A percentile compares a stretch with the other conserved stretches of the same genome.
phyloP scores from a whole-genome alignment of 2,329 filamentous ascomycete species.

The Thelonectria olida region DNA sequence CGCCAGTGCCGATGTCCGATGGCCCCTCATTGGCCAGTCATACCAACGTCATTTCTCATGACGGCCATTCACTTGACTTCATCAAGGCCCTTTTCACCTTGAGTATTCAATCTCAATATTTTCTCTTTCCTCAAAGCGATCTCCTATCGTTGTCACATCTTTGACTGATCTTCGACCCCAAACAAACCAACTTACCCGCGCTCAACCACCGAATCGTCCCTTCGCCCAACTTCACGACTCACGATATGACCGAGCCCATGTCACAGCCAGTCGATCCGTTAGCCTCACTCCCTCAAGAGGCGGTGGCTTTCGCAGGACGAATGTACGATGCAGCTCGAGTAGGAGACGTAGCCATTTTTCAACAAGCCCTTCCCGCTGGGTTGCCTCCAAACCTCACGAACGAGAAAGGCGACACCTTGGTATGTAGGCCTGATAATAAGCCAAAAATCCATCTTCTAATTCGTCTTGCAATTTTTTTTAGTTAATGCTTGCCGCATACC shows the following conservation, averaged over 20 bases:
- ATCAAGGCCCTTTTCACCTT: too few species aligned
- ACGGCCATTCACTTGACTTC: not conserved
- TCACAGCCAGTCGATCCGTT: slow-evolving; percentile 19
- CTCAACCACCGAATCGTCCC: not conserved
- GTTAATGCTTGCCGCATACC: slow-evolving; percentile 79
- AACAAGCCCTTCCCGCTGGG: slow-evolving; percentile 70
- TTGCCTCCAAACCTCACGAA: slow-evolving; percentile 77
- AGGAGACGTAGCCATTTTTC: slow-evolving; percentile 67
- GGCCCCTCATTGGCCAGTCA: slow-evolving; percentile 8
- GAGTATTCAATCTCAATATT: too few species aligned
- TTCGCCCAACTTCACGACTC: not conserved
- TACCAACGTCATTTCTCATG: slow-evolving; percentile 5
- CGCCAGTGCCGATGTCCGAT: not conserved
- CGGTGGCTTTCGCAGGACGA: slow-evolving; percentile 70
- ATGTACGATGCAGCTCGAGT: slow-evolving; percentile 74
- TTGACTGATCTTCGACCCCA: too few species aligned
- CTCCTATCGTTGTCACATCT: too few species aligned
- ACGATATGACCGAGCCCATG: slow-evolving; percentile 27
- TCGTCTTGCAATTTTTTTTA: slow-evolving; percentile 35
- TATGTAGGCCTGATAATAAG: slow-evolving; percentile 44
- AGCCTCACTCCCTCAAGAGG: slow-evolving; percentile 65
- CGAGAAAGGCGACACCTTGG: slow-evolving; percentile 76
- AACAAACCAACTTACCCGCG: too few species aligned
- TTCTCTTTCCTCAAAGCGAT: too few species aligned
- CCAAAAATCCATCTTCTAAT: not conserved